Evolutionary conservation across 2,329 filamentous ascomycete genomes (phyloP), one percentile per base, ranked within the genome.

Genomic region (Tolypocladium ovalisporum): DNA sequence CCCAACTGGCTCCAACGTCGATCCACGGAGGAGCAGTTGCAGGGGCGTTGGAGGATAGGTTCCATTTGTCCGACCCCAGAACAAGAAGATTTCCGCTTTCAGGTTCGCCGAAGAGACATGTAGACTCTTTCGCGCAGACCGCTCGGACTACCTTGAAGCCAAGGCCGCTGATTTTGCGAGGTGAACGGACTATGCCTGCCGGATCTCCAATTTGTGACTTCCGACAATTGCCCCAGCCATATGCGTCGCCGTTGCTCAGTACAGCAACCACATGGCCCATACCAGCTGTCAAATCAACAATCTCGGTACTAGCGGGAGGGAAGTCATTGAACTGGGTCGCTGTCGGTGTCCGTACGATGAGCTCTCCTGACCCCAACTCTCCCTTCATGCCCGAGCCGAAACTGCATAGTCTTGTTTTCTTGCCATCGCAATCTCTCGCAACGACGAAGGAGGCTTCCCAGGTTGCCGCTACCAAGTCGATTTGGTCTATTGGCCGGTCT

Each of bases 201-300:
- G 80, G 79, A 47, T 75, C 71, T 1, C 91, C 92, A 1, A 96
- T 74, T 69, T 99, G 93, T 0, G 89, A 89, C 67, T 96, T 94
- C 29, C 90, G 82, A 17, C 88, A 87, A 64, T 85, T 89, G 0
- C 94, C 94, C 93, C 93, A 97, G 2, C 90, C 92, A 68, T 88
- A 96, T 1, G 86, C 85, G 19, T 88, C 79, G 0, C 92, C 93
- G 67, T 88, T 87, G 49, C 80, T 81, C 4, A 96, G 72, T 0
- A 97, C 81, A 1, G 76, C 83, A 19, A 95, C 81, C 0, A 85
- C 84, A 67, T 99, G 94, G 27, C 84, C 84, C 77, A 96, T 88
- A 36, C 88, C 84, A 13, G 89, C 87, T 2, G 86, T 76, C 32
- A 97, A 67, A 58, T 87, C 81, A 1, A 82, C 71, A 4, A 96